Percentiles rank a stretch among this genome's conserved stretches.
Conservation (phyloP, 2,329 filamentous ascomycete species). For the Trichophyton equinum region DNA sequence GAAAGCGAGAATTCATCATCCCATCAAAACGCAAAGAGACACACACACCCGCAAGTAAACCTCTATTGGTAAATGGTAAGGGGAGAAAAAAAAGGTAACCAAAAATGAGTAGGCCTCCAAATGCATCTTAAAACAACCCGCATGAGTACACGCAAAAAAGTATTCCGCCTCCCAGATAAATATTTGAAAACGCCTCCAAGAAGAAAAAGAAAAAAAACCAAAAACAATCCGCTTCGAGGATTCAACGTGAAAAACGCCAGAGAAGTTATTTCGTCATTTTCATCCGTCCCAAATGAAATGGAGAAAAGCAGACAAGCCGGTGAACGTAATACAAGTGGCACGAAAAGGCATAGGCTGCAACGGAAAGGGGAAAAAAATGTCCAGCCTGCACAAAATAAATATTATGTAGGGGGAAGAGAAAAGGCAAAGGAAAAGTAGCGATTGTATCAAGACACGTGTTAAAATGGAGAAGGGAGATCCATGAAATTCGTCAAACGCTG, state of each 20-base stretch:
- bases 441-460: slow-evolving; percentile 4
- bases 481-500: slow-evolving; percentile 1
- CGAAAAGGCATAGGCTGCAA: not conserved
- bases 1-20: not conserved
- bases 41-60: not conserved
- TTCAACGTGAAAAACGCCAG: not conserved
- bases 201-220: not conserved
- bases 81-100: not conserved
- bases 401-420: not conserved
- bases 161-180: not conserved
- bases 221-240: not conserved
- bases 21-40: not conserved
- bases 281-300: not conserved
- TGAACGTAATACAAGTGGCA: not conserved
- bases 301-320: not conserved
- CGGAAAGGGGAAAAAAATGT: not conserved
- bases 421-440: not conserved
- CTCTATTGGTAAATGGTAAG: not conserved
- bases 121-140: slow-evolving; percentile 1
- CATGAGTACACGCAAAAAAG: not conserved
- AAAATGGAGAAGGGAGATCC: not conserved
- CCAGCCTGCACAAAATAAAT: not conserved
- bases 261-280: slow-evolving; percentile 1
- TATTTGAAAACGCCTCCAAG: not conserved
- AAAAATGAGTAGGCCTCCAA: not conserved